Percentiles rank a stretch among this genome's conserved stretches.
Conservation (phyloP, 2,329 filamentous ascomycete species). For the Fusarium udum region DNA sequence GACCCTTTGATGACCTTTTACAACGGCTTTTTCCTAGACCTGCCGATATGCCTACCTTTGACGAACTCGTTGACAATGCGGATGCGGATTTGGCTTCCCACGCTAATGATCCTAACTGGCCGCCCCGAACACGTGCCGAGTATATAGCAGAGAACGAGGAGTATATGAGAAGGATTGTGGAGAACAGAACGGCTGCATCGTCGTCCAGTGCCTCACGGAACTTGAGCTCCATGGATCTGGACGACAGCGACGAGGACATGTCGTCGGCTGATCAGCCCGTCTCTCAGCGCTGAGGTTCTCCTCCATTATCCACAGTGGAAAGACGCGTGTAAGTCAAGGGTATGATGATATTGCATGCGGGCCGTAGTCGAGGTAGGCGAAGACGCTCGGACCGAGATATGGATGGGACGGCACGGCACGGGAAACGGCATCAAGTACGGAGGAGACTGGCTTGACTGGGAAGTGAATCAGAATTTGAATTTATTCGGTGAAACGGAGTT, state of each 20-base stretch:
- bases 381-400: conserved; percentile 9
- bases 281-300: neutral
- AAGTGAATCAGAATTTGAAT: neutral
- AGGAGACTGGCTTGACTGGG: neutral
- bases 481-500: neutral
- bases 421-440: conserved; percentile 4
- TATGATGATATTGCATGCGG: neutral
- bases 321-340: conserved; percentile 17
- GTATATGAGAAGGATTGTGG: neutral
- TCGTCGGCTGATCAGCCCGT: neutral
- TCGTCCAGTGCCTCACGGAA: neutral
- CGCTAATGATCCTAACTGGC: neutral
- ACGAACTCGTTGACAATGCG: neutral
- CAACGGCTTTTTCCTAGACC: neutral
- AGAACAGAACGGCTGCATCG: neutral
- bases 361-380: neutral
- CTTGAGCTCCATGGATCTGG: neutral
- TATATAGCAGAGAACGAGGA: neutral
- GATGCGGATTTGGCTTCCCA: neutral
- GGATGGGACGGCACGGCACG: conserved; percentile 22
- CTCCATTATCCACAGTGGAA: neutral
- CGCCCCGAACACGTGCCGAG: neutral
- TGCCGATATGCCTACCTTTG: neutral
- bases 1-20: neutral
- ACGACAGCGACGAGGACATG: neutral